phyloP scores from a whole-genome alignment of 345 rosid genomes.

The Schrenkiella parvula region DNA sequence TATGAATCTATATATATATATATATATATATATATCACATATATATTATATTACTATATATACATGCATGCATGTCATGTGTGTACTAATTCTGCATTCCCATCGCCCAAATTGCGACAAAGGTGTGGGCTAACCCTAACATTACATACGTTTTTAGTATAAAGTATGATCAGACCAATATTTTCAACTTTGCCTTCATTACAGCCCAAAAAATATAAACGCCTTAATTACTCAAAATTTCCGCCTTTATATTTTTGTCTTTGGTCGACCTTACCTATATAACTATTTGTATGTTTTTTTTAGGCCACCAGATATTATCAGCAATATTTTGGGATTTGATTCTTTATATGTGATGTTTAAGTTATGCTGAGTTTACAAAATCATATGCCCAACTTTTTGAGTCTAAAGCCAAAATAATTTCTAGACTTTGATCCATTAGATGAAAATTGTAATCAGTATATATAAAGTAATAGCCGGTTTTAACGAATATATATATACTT shows the following conservation, averaged over 20 bases:
- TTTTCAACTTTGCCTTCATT: conserved; percentile 17
- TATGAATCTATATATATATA: not conserved
- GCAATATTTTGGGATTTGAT: not conserved
- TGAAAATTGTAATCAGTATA: not conserved
- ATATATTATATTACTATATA: too few species aligned
- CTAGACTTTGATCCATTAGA: not conserved
- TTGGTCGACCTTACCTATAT: conserved; percentile 1
- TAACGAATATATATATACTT: not conserved
- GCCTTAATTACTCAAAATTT: conserved; percentile 15
- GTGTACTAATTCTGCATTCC: conserved; percentile 14
- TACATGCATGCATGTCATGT: not conserved
- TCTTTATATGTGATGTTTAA: not conserved
- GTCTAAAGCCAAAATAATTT: not conserved
- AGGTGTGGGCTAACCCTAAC: conserved; percentile 29
- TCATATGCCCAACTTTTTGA: not conserved
- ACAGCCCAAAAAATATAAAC: conserved; percentile 1
- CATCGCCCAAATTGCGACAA: conserved; percentile 33
- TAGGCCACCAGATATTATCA: not conserved
- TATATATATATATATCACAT: not conserved
- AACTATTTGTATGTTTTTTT: conserved; percentile 6
- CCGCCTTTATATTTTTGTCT: not conserved
- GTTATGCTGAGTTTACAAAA: not conserved
- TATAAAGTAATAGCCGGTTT: not conserved
- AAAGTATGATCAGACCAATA: conserved; percentile 8
- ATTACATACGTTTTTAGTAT: conserved; percentile 12